phyloP scores from a whole-genome alignment of 345 rosid genomes.

The Lumnitzera littorea region DNA sequence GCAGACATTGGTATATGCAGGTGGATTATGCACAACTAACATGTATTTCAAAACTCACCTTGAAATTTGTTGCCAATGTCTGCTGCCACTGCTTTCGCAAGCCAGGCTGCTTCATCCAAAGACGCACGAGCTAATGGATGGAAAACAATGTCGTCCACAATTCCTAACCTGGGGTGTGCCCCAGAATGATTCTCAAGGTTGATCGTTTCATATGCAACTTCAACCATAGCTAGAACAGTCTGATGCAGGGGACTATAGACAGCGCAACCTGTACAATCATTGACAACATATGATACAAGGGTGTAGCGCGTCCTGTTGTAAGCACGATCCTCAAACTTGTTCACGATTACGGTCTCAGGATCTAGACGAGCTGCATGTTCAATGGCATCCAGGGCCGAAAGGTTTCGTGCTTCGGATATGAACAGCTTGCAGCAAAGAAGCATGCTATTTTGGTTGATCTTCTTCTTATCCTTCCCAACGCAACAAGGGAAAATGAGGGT shows the following conservation, averaged over 20 bases:
- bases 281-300: constrained; percentile 42
- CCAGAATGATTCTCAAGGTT: constrained; percentile 50
- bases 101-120: constrained; percentile 56
- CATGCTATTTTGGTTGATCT: constrained; percentile 18
- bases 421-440: constrained; percentile 53
- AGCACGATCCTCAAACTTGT: constrained; percentile 43
- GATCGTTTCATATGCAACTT: constrained; percentile 39
- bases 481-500: not conserved
- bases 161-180: constrained; percentile 54
- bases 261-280: constrained; percentile 29
- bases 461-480: constrained; percentile 15
- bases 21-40: not conserved
- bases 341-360: constrained; percentile 34
- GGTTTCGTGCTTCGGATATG: constrained; percentile 49
- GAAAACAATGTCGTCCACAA: constrained; percentile 46
- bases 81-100: constrained; percentile 47
- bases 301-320: constrained; percentile 50
- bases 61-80: constrained; percentile 44
- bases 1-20: not conserved
- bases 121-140: constrained; percentile 52
- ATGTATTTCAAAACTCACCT: constrained; percentile 19
- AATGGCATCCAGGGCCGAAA: constrained; percentile 32
- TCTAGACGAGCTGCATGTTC: constrained; percentile 33
- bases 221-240: constrained; percentile 42
- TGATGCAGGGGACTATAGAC: constrained; percentile 53